Evolutionary conservation across 371 early-diverging fungal genomes (phyloP), one percentile per base, ranked within the genome.

Genomic region (Lichtheimia ramosa): DNA sequence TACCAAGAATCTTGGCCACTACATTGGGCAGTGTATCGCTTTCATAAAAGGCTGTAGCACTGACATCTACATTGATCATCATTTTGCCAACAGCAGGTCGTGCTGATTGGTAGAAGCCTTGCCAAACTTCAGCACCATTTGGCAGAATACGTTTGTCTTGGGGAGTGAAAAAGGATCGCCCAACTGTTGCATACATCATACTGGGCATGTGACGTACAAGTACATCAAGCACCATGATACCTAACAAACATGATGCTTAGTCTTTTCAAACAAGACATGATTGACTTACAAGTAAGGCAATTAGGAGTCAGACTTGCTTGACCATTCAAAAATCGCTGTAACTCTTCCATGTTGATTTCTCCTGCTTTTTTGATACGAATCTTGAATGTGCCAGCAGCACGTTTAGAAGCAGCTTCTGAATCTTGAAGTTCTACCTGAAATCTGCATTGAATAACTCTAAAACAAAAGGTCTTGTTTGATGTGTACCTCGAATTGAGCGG

Each of bases 101-200:
- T 43, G 93, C 85, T 12, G 92, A 90, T 67, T 95, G 94, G 58
- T 92, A 94, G 73, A 89, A 94, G 18, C 98, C 98, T 64, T 89
- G 89, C 96, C 96, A 95, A 27, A 94, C 87, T 75, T 95, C 95
- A 39, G 92, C 83, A 52, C 95, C 96, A 43, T 92, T 92, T 40
- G 80, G 83, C 21, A 87, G 82, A 5, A 74, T 51, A n/a, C 74
- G 68, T 2, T 84, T 73, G 34, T 88, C 86, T 34, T 81, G 77
- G 20, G 89, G 84, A 13, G 93, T 93, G 69, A 89, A 97, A 77
- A 95, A 96, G 12, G 94, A 95, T 2, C 96, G 85, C 20, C 94
- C 95, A 24, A 95, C 87, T 16, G 87, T 91, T 6, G 85, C 78
- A 68, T 92, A 89, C 51, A 79, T 62, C 62, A 87, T 68, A 7